A percentile compares a stretch with the other conserved stretches of the same genome.
Evolutionary conservation across 1,139 yeast species (phyloP).

Genomic region (Debaryomyces coudertii): DNA sequence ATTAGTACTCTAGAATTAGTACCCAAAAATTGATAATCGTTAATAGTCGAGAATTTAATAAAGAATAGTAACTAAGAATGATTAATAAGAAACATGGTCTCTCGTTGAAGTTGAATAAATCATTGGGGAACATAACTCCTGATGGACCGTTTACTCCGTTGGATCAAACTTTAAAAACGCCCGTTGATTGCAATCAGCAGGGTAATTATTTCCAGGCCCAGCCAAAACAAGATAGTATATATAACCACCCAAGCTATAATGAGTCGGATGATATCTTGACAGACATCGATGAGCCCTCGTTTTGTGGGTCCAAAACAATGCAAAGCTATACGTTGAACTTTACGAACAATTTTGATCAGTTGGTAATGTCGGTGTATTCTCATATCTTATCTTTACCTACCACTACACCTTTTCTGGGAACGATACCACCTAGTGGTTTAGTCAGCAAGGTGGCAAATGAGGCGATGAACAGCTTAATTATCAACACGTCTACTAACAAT

Average conservation of each 20-base stretch:
- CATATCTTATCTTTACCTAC: conserved; percentile 46
- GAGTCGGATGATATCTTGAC: conserved; percentile 50
- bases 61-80: conserved; percentile 18
- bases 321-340: conserved; percentile 40
- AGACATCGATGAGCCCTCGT: conserved; percentile 40
- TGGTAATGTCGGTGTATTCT: conserved; percentile 40
- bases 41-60: not conserved
- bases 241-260: conserved; percentile 36
- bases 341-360: conserved; percentile 41
- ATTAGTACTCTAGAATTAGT: conserved; percentile 4
- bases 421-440: conserved; percentile 49
- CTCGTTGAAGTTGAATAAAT: conserved; percentile 34
- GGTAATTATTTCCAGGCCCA: not conserved
- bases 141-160: conserved; percentile 49
- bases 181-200: conserved; percentile 28
- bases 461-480: conserved; percentile 35
- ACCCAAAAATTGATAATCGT: conserved; percentile 1
- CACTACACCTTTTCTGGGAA: conserved; percentile 50
- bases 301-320: conserved; percentile 22
- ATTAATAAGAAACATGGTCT: conserved; percentile 33
- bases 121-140: conserved; percentile 26
- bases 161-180: conserved; percentile 49
- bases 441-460: conserved; percentile 49
- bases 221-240: conserved; percentile 20
- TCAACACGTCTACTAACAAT: conserved; percentile 19